Base-by-base conservation (phyloP, 1,284 basidiomycete genomes). In the Violaceomyces palustris region DNA sequence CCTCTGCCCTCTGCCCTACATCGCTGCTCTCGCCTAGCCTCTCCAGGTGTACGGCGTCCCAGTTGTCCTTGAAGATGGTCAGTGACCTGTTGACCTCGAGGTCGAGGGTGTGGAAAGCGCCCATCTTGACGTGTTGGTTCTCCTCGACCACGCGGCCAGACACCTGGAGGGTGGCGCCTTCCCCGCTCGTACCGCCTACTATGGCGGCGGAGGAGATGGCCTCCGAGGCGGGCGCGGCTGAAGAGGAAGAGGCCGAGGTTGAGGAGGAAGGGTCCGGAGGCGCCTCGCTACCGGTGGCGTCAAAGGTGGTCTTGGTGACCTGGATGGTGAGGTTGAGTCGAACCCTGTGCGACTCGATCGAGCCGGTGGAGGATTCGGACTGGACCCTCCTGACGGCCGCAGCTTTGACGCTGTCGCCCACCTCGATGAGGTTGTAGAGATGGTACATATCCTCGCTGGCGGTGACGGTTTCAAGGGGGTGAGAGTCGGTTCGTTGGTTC, bases 371-470 rank as follows among this genome's bases (percentile, higher is more conserved):
- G 8, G 90, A 90, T 42, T 88, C 83, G 54, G 82, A 79, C 56
- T 78, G 77, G 5, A 82, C 78, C 44, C 78, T 74, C 81, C 92
- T 83, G 50, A 96, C 81, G 5, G 91, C 89, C 43, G 87, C 81
- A n/a, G 89, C 90, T 43, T 89, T 81, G 22, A 98, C 84, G 53
- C 82, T 78, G 73, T 98, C 93, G 17, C 88, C 89, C 18, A 48
- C 69, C 76, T 67, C 52, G 46, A 98, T 93, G 46, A 98, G 80
- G 76, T 98, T 97, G 76, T 97, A 97, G n/a, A 96, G 80, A 78
- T 98, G 93, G 88, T 93, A 98, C 86, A 98, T 94, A 75, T 98
- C 94, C 76, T 98, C 94, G 64, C 67, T 70, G 39, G 21, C 3
- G 10, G 4, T 17, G n/a, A 21, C 17, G 8, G 5, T 7, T 3